Evolutionary conservation across 371 early-diverging fungal species (phyloP).

Genomic region (Rhizopus sp.): DNA sequence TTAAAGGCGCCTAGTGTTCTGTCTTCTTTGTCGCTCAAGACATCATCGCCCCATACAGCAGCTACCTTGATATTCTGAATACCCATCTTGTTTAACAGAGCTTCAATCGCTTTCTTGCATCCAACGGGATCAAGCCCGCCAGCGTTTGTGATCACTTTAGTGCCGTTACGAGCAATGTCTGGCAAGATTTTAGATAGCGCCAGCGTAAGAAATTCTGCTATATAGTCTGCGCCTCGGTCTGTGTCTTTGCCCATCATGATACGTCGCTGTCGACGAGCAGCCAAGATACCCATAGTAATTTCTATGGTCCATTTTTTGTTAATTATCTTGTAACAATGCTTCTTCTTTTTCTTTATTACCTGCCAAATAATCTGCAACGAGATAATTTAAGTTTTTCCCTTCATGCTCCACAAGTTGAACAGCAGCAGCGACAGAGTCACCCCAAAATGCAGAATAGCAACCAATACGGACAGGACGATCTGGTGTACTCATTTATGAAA

Average conservation of each 20-base stretch:
- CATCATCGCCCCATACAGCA: slow-evolving; percentile 72
- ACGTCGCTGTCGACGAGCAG: slow-evolving; percentile 56
- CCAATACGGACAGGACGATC: slow-evolving; percentile 63
- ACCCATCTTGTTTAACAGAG: slow-evolving; percentile 48
- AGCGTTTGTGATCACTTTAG: slow-evolving; percentile 74
- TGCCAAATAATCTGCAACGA: slow-evolving; percentile 71
- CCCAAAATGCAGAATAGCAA: slow-evolving; percentile 76
- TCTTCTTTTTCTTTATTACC: slow-evolving; percentile 35
- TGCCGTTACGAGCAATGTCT: slow-evolving; percentile 58
- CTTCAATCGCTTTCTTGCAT: slow-evolving; percentile 71
- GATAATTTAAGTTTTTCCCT: slow-evolving; percentile 70
- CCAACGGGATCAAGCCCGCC: slow-evolving; percentile 74
- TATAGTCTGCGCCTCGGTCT: slow-evolving; percentile 60
- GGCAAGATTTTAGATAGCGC: slow-evolving; percentile 58
- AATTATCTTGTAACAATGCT: too few relatives aligned
- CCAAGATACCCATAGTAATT: slow-evolving; percentile 78
- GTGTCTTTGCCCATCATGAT: slow-evolving; percentile 50
- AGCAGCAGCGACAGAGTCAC: slow-evolving; percentile 71
- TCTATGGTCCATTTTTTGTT: slow-evolving; percentile 36
- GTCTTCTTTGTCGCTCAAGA: slow-evolving; percentile 35
- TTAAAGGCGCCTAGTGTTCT: slow-evolving; percentile 33
- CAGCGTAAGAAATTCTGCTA: slow-evolving; percentile 63
- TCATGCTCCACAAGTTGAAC: slow-evolving; percentile 69
- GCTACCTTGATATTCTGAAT: slow-evolving; percentile 59
- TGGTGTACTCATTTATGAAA: slow-evolving; percentile 3